Conservation (phyloP, 108 stramenopile species). For the Cyclotella cryptica region DNA sequence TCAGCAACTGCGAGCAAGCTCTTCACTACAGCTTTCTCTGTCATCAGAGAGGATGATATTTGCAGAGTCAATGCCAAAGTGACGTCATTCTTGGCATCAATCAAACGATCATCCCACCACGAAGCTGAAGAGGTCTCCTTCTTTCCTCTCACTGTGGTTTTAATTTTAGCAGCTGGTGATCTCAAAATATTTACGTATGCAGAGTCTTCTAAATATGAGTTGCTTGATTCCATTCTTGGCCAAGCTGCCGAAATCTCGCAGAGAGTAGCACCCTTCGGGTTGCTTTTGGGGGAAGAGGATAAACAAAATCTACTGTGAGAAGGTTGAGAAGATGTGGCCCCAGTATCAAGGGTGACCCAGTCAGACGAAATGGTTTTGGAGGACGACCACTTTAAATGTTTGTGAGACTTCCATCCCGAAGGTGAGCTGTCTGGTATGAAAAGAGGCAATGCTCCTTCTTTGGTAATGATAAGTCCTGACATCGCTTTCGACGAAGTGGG, state of each 20-base stretch:
- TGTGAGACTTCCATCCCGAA: conserved; percentile 28
- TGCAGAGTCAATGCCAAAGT: conserved; percentile 82
- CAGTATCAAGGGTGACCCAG: conserved; percentile 39
- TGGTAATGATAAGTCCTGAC: conserved; percentile 55
- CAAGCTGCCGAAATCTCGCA: conserved; percentile 47
- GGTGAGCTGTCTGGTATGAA: conserved; percentile 15
- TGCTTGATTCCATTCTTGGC: conserved; percentile 16
- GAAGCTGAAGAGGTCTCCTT: conserved; percentile 15
- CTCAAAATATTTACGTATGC: conserved; percentile 33
- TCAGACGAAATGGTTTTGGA: conserved; percentile 19
- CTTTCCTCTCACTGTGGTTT: conserved; percentile 32
- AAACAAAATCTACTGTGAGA: conserved; percentile 45
- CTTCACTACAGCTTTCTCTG: conserved; percentile 47
- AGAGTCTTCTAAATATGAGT: conserved; percentile 10
- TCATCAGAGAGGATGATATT: conserved; percentile 60
- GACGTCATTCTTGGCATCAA: conserved; percentile 68
- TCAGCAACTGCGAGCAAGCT: conserved; percentile 58
- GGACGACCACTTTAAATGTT: conserved; percentile 9
- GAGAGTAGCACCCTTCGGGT: conserved; percentile 37
- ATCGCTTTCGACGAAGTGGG: conserved; percentile 2
- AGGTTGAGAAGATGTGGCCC: conserved; percentile 31
- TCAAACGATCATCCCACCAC: conserved; percentile 57
- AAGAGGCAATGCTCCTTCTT: conserved; percentile 81
- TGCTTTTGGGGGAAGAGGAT: conserved; percentile 26
- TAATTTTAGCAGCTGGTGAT: conserved; percentile 41